Percentiles rank a stretch among this genome's conserved stretches.
These are phyloP conservation scores for Malus hybrid DNA, from an alignment of 331 rosid species.

Conservation along the genomic window DNA sequence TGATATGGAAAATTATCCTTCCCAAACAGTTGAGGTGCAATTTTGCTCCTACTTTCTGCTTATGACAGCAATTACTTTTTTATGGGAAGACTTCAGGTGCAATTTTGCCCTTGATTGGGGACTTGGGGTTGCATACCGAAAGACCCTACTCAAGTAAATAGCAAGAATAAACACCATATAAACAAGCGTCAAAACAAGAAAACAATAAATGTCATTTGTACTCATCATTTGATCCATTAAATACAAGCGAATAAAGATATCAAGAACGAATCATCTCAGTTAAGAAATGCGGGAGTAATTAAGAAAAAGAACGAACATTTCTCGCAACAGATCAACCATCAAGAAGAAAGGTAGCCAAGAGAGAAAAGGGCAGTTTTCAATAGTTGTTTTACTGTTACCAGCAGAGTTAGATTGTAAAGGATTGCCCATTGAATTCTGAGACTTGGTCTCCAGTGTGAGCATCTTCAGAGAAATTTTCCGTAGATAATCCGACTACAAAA, in stretches of 20 bases:
- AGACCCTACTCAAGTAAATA: slow-evolving; percentile 33
- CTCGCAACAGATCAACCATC: neutral
- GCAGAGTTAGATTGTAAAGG: too few species aligned
- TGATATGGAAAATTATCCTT: neutral
- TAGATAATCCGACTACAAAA: slow-evolving; percentile 16
- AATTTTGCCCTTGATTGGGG: slow-evolving; percentile 48
- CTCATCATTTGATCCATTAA: neutral
- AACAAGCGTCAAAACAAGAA: neutral
- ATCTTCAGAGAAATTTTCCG: too few species aligned
- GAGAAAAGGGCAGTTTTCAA: neutral
- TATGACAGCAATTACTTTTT: too few species aligned
- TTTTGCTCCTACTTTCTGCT: neutral
- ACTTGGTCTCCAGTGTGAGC: too few species aligned
- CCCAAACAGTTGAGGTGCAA: neutral
- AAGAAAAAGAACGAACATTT: neutral
- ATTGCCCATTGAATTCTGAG: too few species aligned
- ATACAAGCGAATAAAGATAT: neutral
- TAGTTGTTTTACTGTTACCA: slow-evolving; percentile 19
- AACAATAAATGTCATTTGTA: neutral
- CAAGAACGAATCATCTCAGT: neutral
- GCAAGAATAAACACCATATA: neutral
- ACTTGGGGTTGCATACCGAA: slow-evolving; percentile 48
- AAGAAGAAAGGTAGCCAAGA: neutral
- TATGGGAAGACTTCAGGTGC: too few species aligned
- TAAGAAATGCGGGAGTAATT: neutral